phyloP scores from a whole-genome alignment of 176 grass and related monocot species.

The Chrysopogon serrulatus region DNA sequence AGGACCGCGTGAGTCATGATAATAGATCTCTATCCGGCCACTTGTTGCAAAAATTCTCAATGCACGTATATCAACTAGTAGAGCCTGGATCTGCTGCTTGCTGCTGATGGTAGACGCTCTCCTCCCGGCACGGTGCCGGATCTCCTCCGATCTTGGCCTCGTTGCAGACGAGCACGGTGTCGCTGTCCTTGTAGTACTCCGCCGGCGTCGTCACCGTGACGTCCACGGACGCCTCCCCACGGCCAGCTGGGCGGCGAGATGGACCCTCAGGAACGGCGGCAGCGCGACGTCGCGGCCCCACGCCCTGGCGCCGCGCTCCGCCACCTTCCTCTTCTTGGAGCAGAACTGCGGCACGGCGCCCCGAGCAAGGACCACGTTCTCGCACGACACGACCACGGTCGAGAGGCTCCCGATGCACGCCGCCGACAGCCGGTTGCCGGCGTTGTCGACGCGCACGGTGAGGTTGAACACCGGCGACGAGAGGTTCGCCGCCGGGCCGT shows the following conservation, averaged over 20 bases:
- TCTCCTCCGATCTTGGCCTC: constrained; percentile 6
- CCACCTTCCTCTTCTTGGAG: background rate
- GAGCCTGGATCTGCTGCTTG: too few relatives aligned
- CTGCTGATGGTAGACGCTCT: too few relatives aligned
- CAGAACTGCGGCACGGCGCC: background rate
- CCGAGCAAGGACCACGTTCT: background rate
- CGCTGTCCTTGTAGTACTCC: accelerated
- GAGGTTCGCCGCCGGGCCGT: background rate
- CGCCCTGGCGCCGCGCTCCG: background rate
- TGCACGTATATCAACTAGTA: too few relatives aligned
- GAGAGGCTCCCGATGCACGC: background rate
- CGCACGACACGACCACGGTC: background rate
- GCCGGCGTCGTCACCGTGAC: background rate
- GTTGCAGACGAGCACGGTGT: background rate
- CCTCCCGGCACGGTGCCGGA: too few relatives aligned
- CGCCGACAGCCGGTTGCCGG: accelerated
- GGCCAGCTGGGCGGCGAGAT: background rate
- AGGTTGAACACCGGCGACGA: constrained; percentile 17
- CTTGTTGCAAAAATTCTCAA: too few relatives aligned
- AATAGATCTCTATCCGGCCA: too few relatives aligned
- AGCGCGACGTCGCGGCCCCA: background rate
- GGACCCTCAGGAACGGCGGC: background rate
- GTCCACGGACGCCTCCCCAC: background rate
- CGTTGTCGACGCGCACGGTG: background rate
- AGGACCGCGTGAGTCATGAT: too few relatives aligned